Evolutionary conservation across 2,329 filamentous ascomycete species (phyloP), one percentile per base, ranked within the genome.

Genomic region (Rachicladosporium sp.): DNA sequence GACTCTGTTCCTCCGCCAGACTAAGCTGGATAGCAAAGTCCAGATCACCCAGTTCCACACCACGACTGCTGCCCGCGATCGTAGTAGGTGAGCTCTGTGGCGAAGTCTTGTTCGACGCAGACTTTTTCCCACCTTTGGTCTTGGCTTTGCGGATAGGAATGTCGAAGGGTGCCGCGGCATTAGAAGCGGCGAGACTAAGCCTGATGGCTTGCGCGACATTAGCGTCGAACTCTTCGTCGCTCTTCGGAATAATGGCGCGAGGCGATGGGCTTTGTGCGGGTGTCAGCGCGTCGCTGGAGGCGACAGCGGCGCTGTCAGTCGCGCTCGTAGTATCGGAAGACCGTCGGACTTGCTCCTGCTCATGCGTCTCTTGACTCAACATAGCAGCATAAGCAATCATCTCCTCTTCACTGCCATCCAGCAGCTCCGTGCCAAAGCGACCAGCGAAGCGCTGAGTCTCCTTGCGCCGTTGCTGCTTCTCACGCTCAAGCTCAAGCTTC

Each of bases 351-450:
- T 64, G 62, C 36, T 75, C 73, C 15, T 60, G 63, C 35, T 67
- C 66, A 35, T 70, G 63, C 6, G 67, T 62, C 50, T 80, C 76
- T 53, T 79, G 68, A 36, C 74, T 78, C 29, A 80, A 56, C 56
- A 80, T 64, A 10, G 71, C 69, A 6, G 76, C 76, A 54, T 79
- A 80, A 2, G 74, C 73, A 15, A 80, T 51, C 36, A 78, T 66
- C 47, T 80, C 73, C 39, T 80, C 76, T 48, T 80, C 75, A 42
- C 62, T 71, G 3, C 68, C 65, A 38, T 67, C 70, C 2, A 80
- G 60, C 7, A 95, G 63, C 29, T 87, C 85, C 2, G 91, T 76
- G 4, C 91, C 91, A 53, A 94, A 98, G 29, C 89, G 77, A 23
- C 76, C 78, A 29, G 76, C 80, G 19, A 96, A 68, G 15, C 78